Percentiles rank a stretch among this genome's conserved stretches.
Evolutionary conservation across 164 flowering plant genomes (phyloP).

Genomic region (grape (Vitis vinifera)): ASM3070453v1 NC_081805.1:13107001-13107500

Average conservation of each 20-base stretch:
- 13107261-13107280: constrained; percentile 34
- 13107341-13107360: constrained; percentile 68
- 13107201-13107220: too few species aligned
- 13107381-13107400: constrained; percentile 64
- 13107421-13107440: constrained; percentile 39
- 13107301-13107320: constrained; percentile 64
- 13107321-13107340: constrained; percentile 71
- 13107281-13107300: constrained; percentile 71
- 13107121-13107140: too few species aligned
- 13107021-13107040: too few species aligned
- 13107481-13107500: constrained; percentile 70
- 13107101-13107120: too few species aligned
- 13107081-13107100: too few species aligned
- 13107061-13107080: too few species aligned
- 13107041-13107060: too few species aligned
- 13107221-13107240: constrained; percentile 21
- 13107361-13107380: constrained; percentile 72
- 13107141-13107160: too few species aligned
- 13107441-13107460: constrained; percentile 53
- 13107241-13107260: constrained; percentile 68
- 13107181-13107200: too few species aligned
- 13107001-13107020: too few species aligned
- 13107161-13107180: too few species aligned
- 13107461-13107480: constrained; percentile 72
- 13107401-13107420: constrained; percentile 63